A percentile compares a stretch with the other conserved stretches of the same genome.
Evolutionary conservation across 148 eudicot species (phyloP).

Genomic region (Polygonum aviculare): DNA sequence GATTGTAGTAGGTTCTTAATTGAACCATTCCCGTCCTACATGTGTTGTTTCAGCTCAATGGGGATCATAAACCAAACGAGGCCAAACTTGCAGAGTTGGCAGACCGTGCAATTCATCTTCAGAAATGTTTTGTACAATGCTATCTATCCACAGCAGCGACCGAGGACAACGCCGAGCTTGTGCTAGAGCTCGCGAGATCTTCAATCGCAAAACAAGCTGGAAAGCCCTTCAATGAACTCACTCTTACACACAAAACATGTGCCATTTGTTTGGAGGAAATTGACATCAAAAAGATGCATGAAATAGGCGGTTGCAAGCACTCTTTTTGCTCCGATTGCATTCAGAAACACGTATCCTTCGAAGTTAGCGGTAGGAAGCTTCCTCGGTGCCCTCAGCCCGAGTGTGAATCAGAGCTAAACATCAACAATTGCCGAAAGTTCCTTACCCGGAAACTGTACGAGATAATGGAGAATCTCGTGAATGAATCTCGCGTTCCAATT

Average conservation of each 20-base stretch:
- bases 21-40: no score
- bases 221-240: not conserved
- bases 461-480: not conserved
- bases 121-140: not conserved
- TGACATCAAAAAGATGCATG: not conserved
- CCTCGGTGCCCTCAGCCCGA: not conserved
- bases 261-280: not conserved
- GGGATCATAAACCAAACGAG: not conserved
- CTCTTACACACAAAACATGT: not conserved
- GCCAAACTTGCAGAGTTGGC: not conserved
- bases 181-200: not conserved
- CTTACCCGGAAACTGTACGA: not conserved
- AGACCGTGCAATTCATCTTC: not conserved
- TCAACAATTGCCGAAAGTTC: not conserved
- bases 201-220: not conserved
- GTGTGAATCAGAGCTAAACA: not conserved
- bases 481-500: not conserved
- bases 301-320: not conserved
- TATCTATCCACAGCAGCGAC: not conserved
- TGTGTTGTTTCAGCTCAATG: not conserved
- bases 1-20: no score
- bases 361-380: not conserved
- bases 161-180: not conserved
- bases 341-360: not conserved
- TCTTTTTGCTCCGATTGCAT: not conserved